A percentile compares a stretch with the other conserved stretches of the same genome.
These are phyloP conservation scores for Wickerhamiella pararugosa DNA, from an alignment of 1,139 yeast genomes.

Conservation along the genomic window DNA sequence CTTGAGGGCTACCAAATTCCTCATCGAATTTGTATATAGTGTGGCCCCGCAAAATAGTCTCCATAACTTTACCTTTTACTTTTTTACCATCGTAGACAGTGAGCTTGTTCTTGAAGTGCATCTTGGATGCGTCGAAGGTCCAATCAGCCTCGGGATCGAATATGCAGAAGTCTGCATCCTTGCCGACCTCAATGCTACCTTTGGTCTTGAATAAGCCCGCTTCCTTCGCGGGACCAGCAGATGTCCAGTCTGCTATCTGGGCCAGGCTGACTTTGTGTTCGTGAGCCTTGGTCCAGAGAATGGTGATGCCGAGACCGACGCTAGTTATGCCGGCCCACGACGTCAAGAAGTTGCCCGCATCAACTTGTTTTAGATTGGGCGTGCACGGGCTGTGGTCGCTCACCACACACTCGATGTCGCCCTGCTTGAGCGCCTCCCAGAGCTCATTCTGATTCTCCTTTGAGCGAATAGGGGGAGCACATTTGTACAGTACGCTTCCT, in stretches of 20 bases:
- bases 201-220: slow-evolving; percentile 59
- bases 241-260: slow-evolving; percentile 67
- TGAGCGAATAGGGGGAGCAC: slow-evolving; percentile 86
- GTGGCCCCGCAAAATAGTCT: slow-evolving; percentile 64
- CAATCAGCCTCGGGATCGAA: slow-evolving; percentile 52
- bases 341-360: slow-evolving; percentile 69
- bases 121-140: slow-evolving; percentile 40
- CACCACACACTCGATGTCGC: slow-evolving; percentile 66
- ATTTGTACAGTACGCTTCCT: slow-evolving; percentile 70
- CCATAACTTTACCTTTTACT: slow-evolving; percentile 57
- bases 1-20: slow-evolving; percentile 11
- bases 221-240: slow-evolving; percentile 69
- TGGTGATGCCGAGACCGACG: slow-evolving; percentile 78
- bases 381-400: slow-evolving; percentile 97
- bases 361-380: slow-evolving; percentile 69
- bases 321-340: slow-evolving; percentile 97
- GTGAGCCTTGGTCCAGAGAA: slow-evolving; percentile 60
- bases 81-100: slow-evolving; percentile 70
- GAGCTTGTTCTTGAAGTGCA: slow-evolving; percentile 67
- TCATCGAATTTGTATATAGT: slow-evolving; percentile 31
- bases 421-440: slow-evolving; percentile 61
- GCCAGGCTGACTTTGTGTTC: slow-evolving; percentile 30
- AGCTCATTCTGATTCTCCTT: slow-evolving; percentile 51
- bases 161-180: slow-evolving; percentile 75
- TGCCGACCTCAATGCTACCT: slow-evolving; percentile 57